Conservation (phyloP, 2,329 filamentous ascomycete genomes). For the Lasiodiplodia sp. region DNA sequence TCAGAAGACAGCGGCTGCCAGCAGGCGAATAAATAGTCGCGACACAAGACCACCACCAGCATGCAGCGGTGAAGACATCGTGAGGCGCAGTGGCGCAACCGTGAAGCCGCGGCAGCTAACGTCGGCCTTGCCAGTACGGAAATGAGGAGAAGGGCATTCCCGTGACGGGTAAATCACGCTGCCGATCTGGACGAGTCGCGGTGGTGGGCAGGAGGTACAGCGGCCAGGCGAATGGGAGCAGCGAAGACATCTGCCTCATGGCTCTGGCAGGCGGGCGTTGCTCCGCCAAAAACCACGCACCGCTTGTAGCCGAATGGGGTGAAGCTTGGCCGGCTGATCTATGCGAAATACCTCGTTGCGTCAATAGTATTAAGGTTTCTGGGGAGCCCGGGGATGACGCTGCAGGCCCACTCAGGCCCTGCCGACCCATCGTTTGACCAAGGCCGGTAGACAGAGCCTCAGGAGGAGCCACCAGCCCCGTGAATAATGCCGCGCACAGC, state of each 20-base stretch:
- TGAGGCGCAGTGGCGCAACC: neutral
- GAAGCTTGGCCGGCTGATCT: conserved; percentile 25
- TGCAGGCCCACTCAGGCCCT: neutral
- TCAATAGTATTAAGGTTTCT: conserved; percentile 13
- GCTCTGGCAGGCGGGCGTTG: conserved; percentile 4
- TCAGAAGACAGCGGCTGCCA: neutral
- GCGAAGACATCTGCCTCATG: neutral
- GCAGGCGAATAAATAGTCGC: conserved; percentile 16
- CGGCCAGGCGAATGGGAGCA: neutral
- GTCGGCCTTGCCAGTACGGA: neutral
- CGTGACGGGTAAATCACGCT: conserved; percentile 18
- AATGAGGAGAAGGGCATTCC: neutral
- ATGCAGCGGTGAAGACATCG: conserved; percentile 9
- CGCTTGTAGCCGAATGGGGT: conserved; percentile 23
- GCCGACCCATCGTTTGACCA: neutral
- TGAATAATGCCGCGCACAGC: neutral
- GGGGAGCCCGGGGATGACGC: conserved; percentile 16
- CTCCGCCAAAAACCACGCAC: conserved; percentile 22
- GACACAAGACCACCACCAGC: neutral
- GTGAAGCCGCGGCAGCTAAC: conserved; percentile 5
- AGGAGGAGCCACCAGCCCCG: neutral
- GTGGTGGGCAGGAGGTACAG: conserved; percentile 13
- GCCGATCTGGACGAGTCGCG: conserved; percentile 13
- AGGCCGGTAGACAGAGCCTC: conserved; percentile 10
- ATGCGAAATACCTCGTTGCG: conserved; percentile 25